Evolutionary conservation across 1,284 basidiomycete genomes (phyloP), one percentile per base, ranked within the genome.

Genomic region (Puccinia horiana): DNA sequence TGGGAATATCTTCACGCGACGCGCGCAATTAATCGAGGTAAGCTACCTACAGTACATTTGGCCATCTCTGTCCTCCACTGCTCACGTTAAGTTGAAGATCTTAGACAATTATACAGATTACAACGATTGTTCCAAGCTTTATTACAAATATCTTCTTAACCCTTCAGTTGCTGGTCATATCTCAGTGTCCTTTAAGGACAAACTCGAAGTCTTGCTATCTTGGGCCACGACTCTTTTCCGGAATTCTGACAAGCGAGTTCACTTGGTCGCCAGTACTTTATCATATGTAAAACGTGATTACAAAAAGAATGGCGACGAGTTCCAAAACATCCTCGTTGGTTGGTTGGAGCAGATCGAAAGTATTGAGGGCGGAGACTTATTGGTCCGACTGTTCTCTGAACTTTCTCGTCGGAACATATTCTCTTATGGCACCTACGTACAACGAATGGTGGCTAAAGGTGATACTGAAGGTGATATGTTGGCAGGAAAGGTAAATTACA

Each of bases 281-380:
- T 67, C 61, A 61, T 40, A 47, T 58, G 81, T 82, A 8, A 82
- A 76, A 76, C 58, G 61, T 9, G 81, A 76, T 56, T 29, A 65
- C 73, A 76, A 76, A 35, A 76, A 75, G 32, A 76, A 67, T 63
- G 74, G 32, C 2, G 74, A 76, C 52, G 81, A 82, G 32, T 82
- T 82, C 26, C 81, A 82, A 40, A 76, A 76, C 52, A 75, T 69
- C 47, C 23, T 82, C 23, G 63, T 82, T 67, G 74, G 73, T n/a
- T 82, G 81, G 81, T 72, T 82, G 42, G 81, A 82, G 40, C 73
- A 82, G 44, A 69, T 76, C 54, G 81, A 82, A 75, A 76, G 73
- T 29, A 63, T 61, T 26, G 81, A 76, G 61, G 65, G 63, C 20
- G 81, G 74, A 32, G 81, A 82, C 44, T 56, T 72, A 52, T 63